These are phyloP conservation scores for Hemisphaericaspora xylanilytica DNA, from an alignment of 1,139 yeast genomes.

Conservation along the genomic window DNA sequence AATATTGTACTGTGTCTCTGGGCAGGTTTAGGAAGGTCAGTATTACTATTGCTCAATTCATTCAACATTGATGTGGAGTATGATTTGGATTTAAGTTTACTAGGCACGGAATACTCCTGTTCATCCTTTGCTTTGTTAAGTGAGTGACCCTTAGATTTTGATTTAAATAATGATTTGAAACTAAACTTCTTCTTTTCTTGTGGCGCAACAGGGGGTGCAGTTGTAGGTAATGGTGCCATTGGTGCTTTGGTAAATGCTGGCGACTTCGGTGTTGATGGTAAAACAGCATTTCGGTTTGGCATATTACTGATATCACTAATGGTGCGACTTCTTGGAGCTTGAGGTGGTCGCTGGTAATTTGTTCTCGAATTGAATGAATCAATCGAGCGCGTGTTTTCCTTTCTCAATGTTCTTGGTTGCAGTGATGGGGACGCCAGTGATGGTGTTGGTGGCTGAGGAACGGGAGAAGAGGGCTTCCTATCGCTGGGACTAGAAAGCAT, in stretches of 20 bases:
- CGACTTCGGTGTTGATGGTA: slow-evolving; percentile 4
- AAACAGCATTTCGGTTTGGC: not conserved
- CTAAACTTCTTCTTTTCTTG: slow-evolving; percentile 37
- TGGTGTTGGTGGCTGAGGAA: not conserved
- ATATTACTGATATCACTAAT: slow-evolving; percentile 15
- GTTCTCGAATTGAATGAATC: not conserved
- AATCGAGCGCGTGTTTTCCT: not conserved
- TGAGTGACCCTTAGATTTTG: slow-evolving; percentile 30
- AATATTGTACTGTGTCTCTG: slow-evolving; percentile 13
- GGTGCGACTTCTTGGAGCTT: slow-evolving; percentile 23
- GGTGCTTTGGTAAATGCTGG: not conserved
- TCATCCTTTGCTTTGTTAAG: slow-evolving; percentile 17
- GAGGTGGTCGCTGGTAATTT: not conserved
- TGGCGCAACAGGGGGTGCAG: slow-evolving; percentile 6
- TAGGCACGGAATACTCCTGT: slow-evolving; percentile 11
- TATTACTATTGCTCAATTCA: not conserved
- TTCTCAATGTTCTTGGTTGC: not conserved
- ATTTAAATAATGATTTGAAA: slow-evolving; percentile 39
- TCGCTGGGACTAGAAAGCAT: slow-evolving; percentile 11
- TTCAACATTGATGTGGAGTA: slow-evolving; percentile 24
- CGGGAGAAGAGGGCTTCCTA: not conserved
- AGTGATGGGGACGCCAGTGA: not conserved
- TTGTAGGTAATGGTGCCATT: slow-evolving; percentile 1
- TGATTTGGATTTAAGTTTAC: slow-evolving; percentile 25
- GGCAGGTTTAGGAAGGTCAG: slow-evolving; percentile 2